phyloP scores from a whole-genome alignment of 2,329 filamentous ascomycete genomes.

The Pseudohalonectria lignicola region DNA sequence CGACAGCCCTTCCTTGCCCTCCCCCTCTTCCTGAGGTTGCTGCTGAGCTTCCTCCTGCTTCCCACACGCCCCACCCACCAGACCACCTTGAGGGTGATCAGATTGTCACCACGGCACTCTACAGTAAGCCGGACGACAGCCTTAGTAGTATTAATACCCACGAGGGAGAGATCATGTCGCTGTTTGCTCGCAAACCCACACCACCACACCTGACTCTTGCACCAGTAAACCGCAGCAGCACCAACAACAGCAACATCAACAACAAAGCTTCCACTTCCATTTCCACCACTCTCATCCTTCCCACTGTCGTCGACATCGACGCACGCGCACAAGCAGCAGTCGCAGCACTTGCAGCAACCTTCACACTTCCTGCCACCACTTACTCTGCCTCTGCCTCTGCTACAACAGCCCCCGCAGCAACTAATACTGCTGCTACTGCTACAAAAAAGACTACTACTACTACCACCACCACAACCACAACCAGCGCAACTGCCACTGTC shows the following conservation, averaged over 20 bases:
- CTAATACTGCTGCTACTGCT: background rate
- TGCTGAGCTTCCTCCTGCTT: slow-evolving; percentile 23
- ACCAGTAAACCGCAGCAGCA: slow-evolving; percentile 15
- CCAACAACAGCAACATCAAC: slow-evolving; percentile 11
- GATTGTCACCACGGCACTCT: slow-evolving; percentile 4
- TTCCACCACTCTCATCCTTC: slow-evolving; percentile 4
- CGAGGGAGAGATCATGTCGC: slow-evolving; percentile 31
- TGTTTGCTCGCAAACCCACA: slow-evolving; percentile 36
- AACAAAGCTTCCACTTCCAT: slow-evolving; percentile 3
- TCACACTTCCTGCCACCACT: slow-evolving; percentile 10
- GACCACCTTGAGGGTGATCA: slow-evolving; percentile 8
- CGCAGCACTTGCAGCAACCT: slow-evolving; percentile 11
- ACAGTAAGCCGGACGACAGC: slow-evolving; percentile 12
- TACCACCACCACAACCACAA: background rate
- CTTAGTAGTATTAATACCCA: slow-evolving; percentile 22
- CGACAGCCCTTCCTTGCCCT: no score
- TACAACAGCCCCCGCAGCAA: background rate
- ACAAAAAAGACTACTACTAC: background rate
- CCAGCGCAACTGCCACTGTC: background rate
- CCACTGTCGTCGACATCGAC: slow-evolving; percentile 1
- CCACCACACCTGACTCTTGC: slow-evolving; percentile 42
- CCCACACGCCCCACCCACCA: slow-evolving; percentile 30
- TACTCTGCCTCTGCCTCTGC: background rate
- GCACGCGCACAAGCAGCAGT: slow-evolving; percentile 2
- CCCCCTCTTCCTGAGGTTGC: slow-evolving; percentile 12